A percentile compares a stretch with the other conserved stretches of the same genome.
phyloP scores from a whole-genome alignment of 371 early-diverging fungal species.

The Mucor piriformis region DNA sequence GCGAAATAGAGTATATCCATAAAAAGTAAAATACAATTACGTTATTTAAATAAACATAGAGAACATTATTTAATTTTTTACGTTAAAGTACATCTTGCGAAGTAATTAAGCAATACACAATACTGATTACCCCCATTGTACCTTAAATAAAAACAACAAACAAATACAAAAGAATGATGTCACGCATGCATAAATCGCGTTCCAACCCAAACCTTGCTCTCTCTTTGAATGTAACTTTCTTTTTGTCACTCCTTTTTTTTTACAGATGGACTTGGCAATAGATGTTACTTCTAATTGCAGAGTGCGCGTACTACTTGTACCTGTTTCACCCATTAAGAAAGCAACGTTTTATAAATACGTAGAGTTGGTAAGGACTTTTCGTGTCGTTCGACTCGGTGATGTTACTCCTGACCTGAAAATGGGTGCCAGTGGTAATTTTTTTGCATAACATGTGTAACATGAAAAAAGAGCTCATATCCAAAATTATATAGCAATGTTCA shows the following conservation, averaged over 20 bases:
- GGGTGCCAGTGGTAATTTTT: constrained; percentile 50
- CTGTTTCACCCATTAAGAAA: constrained; percentile 71
- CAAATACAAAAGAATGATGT: too few relatives aligned
- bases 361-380: constrained; percentile 61
- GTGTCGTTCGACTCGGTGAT: constrained; percentile 58
- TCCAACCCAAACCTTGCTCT: too few relatives aligned
- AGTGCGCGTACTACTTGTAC: constrained; percentile 74
- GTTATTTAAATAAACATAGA: too few relatives aligned
- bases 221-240: neutral
- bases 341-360: constrained; percentile 71
- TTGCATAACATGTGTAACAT: constrained; percentile 3
- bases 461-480: neutral
- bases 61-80: too few relatives aligned
- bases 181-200: too few relatives aligned
- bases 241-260: neutral
- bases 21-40: too few relatives aligned
- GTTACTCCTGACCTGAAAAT: constrained; percentile 61
- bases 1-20: too few relatives aligned
- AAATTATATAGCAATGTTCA: constrained; percentile 23
- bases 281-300: constrained; percentile 63
- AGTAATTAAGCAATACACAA: too few relatives aligned
- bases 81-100: too few relatives aligned
- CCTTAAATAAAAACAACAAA: too few relatives aligned
- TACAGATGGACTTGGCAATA: constrained; percentile 16
- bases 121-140: too few relatives aligned